These are phyloP conservation scores for Lachnellula cervina DNA, from an alignment of 2,329 filamentous ascomycete species.

Conservation along the genomic window DNA sequence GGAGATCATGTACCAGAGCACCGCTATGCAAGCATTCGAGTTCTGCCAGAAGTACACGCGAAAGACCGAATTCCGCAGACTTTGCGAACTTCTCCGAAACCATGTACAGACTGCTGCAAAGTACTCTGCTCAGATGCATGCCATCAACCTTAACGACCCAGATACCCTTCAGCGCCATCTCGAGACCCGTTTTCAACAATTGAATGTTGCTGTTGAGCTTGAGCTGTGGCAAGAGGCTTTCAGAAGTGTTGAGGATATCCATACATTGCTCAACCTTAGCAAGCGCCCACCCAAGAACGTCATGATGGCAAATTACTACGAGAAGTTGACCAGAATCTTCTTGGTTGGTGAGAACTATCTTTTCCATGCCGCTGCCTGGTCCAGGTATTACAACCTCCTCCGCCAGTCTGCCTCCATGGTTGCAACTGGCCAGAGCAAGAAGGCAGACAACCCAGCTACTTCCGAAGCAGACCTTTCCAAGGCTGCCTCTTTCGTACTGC, in stretches of 20 bases:
- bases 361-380: conserved; percentile 97
- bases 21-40: conserved; percentile 95
- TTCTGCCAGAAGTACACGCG: conserved; percentile 97
- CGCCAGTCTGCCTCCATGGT: conserved; percentile 83
- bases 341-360: conserved; percentile 98
- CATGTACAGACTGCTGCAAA: conserved; percentile 99
- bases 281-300: conserved; percentile 97
- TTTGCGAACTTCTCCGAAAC: conserved; percentile 96
- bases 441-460: conserved; percentile 89
- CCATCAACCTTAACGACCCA: conserved; percentile 96
- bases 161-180: conserved; percentile 96
- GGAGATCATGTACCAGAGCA: conserved; percentile 97
- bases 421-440: conserved; percentile 79
- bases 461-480: conserved; percentile 88
- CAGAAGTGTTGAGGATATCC: conserved; percentile 97
- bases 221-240: conserved; percentile 99
- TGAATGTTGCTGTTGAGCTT: conserved; percentile 95
- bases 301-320: conserved; percentile 99
- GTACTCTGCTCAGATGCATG: conserved; percentile 98
- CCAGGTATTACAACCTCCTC: conserved; percentile 92
- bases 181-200: conserved; percentile 96
- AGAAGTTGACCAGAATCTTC: conserved; percentile 98
- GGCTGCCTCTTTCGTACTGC: conserved; percentile 89
- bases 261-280: conserved; percentile 94
- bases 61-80: conserved; percentile 98